Base-by-base conservation (phyloP, 345 rosid species). In the Populus tremula region DNA sequence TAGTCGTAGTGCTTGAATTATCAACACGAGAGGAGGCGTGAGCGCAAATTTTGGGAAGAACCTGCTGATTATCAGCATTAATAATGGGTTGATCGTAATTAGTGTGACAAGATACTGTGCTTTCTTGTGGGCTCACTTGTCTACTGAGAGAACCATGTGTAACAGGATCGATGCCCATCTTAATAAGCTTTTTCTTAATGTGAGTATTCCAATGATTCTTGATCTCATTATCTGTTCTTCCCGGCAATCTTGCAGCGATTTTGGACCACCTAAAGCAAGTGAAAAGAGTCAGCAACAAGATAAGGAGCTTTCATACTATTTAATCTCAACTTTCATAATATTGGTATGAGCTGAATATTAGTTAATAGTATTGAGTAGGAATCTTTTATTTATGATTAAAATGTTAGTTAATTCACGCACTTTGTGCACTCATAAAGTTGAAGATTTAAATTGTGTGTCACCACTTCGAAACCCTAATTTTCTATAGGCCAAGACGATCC, bases 181-280 rank as follows among this genome's bases (percentile, higher is more conserved):
- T 89, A 68, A 86, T 79, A 1, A 93, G 90, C 87, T 88, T 91
- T 80, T 91, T 91, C 89, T 93, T 93, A 47, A 93, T 89, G 80
- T 89, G 94, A 23, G 98, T 93, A 68, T 91, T 93, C 98, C 98
- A 93, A 33, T 90, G 87, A 65, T 91, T 91, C 78, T 91, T 93
- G 11, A 93, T 91, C 79, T 93, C 98, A 67, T 93, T 93, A 74
- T 93, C 98, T 5, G 98, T 93, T 85, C 98, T 89, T 82, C 96
- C 94, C 0, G 93, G 96, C 69, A 93, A 80, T 71, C 81, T 88
- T 70, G 90, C 88, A 14, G 98, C 98, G 70, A 91, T 93, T 76
- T 90, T 91, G 41, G 98, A 92, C 97, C 97, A 91, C 87, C 97
- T 91, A 50, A 27, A 47, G 11, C 56, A 53, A 39, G 36, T 41